A percentile compares a stretch with the other conserved stretches of the same genome.
These are phyloP conservation scores for Rhynchospora breviuscula DNA, from an alignment of 176 grass and related monocot species.

Conservation along the genomic window DNA sequence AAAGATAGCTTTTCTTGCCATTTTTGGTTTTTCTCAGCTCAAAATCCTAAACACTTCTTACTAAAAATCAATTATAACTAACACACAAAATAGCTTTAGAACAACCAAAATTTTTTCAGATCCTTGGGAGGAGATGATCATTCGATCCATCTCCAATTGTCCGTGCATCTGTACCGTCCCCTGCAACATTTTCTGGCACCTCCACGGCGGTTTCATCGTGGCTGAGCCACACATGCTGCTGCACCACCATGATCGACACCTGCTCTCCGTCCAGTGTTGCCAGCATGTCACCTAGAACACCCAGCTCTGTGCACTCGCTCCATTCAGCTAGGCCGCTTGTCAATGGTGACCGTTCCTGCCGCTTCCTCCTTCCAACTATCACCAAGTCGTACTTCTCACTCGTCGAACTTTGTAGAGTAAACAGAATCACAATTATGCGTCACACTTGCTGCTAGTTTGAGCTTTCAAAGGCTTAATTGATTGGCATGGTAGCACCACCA, in stretches of 20 bases:
- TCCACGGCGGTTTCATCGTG: neutral
- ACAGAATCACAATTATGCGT: neutral
- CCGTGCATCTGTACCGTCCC: neutral
- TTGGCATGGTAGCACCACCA: neutral
- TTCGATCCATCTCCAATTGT: neutral
- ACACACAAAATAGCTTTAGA: neutral
- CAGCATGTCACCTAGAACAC: conserved; percentile 3
- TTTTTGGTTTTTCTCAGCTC: neutral
- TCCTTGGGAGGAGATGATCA: neutral
- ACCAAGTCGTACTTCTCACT: conserved; percentile 28
- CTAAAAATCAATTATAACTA: neutral
- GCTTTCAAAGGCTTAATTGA: neutral
- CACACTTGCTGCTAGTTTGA: neutral
- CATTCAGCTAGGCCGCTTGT: conserved; percentile 14
- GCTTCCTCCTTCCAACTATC: conserved; percentile 33
- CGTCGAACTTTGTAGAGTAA: neutral
- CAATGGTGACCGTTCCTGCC: neutral
- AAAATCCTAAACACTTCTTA: neutral
- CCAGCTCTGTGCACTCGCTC: conserved; percentile 9
- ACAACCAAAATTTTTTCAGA: neutral
- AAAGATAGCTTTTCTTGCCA: neutral
- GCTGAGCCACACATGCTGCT: neutral
- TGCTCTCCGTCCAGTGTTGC: neutral
- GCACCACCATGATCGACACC: conserved; percentile 1
- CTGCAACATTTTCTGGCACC: neutral